Percentiles rank a stretch among this genome's conserved stretches.
Conservation (phyloP, 495 filamentous ascomycete species). For the Hypoxylon crocopeplum region DNA sequence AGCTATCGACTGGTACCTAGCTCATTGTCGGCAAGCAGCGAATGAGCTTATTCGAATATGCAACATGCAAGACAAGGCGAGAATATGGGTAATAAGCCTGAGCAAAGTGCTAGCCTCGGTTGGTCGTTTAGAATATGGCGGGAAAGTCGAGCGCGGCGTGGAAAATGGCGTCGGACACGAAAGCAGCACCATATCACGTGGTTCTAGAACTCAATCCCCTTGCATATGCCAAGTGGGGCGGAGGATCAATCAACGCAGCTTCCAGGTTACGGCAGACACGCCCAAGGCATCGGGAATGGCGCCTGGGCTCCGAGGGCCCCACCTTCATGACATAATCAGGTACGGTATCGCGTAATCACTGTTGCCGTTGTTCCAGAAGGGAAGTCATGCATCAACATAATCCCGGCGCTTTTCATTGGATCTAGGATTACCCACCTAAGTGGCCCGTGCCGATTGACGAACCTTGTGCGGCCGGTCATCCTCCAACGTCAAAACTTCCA, state of each 20-base stretch:
- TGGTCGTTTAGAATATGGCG: no score
- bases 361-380: slow-evolving; percentile 16
- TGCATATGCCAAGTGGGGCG: slow-evolving; percentile 13
- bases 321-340: slow-evolving; percentile 37
- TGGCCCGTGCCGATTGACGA: slow-evolving; percentile 37
- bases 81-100: background rate
- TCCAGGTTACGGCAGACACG: background rate
- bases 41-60: no score
- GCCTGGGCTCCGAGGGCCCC: slow-evolving; percentile 22
- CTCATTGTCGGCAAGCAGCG: background rate
- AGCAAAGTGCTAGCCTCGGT: background rate
- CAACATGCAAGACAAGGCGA: slow-evolving; percentile 2
- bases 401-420: slow-evolving; percentile 28
- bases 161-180: slow-evolving; percentile 23
- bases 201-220: background rate
- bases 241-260: slow-evolving; percentile 19
- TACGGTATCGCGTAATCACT: slow-evolving; percentile 34
- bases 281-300: slow-evolving; percentile 33
- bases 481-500: slow-evolving; percentile 30
- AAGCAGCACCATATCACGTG: slow-evolving; percentile 35
- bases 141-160: background rate
- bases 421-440: slow-evolving; percentile 16
- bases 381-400: slow-evolving; percentile 27
- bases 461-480: slow-evolving; percentile 28
- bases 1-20: background rate